Evolutionary conservation across 192 early-diverging fungal genomes (phyloP).

Genomic region (Coemansia sp.): DNA sequence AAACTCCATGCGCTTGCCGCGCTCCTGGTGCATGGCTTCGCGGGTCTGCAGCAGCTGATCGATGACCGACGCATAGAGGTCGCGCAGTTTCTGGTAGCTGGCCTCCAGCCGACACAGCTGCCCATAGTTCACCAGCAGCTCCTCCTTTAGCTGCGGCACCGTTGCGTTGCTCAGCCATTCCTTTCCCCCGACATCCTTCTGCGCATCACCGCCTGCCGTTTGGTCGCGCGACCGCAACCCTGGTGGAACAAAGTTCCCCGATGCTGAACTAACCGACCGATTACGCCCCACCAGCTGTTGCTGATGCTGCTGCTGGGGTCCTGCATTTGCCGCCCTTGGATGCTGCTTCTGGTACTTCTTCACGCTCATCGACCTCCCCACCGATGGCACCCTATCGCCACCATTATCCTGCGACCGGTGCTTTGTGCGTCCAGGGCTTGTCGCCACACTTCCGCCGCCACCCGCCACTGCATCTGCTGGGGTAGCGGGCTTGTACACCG

Average conservation of each 20-base stretch:
- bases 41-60: slow-evolving; percentile 47
- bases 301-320: not conserved
- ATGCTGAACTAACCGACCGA: slow-evolving; percentile 33
- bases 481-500: slow-evolving; percentile 6
- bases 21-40: slow-evolving; percentile 43
- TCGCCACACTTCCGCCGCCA: not conserved
- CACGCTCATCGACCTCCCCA: slow-evolving; percentile 25
- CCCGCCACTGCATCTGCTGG: too few species aligned
- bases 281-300: slow-evolving; percentile 17
- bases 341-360: slow-evolving; percentile 13
- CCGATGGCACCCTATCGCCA: slow-evolving; percentile 5
- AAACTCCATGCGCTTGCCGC: slow-evolving; percentile 29
- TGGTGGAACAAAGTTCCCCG: slow-evolving; percentile 40
- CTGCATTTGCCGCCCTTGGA: too few species aligned
- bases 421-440: not conserved
- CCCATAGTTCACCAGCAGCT: slow-evolving; percentile 50
- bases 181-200: not conserved
- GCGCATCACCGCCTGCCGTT: not conserved
- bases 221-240: slow-evolving; percentile 32
- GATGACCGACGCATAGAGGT: slow-evolving; percentile 44
- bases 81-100: slow-evolving; percentile 51
- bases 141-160: slow-evolving; percentile 43
- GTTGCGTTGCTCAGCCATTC: slow-evolving; percentile 42
- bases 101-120: slow-evolving; percentile 52
- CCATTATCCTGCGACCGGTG: not conserved